These are phyloP conservation scores for Alternaria atra DNA, from an alignment of 2,329 filamentous ascomycete species.

Conservation along the genomic window DNA sequence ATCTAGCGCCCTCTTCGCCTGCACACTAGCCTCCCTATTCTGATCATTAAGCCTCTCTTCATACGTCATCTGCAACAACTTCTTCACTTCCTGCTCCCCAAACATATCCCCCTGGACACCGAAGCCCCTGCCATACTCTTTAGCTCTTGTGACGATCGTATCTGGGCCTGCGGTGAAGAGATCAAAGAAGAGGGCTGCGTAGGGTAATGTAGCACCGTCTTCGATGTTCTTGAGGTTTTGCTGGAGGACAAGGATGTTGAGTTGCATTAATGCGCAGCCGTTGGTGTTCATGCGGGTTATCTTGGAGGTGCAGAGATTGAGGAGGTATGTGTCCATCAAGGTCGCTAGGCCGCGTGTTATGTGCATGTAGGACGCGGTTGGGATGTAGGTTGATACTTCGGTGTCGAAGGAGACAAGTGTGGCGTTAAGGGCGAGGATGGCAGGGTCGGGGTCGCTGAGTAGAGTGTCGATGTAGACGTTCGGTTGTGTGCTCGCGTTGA, in stretches of 20 bases:
- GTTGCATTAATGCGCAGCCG: constrained; percentile 85
- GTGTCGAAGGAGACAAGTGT: constrained; percentile 90
- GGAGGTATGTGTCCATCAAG: constrained; percentile 81
- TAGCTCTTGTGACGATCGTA: constrained; percentile 70
- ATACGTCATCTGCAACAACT: constrained; percentile 53
- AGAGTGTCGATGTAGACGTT: constrained; percentile 66
- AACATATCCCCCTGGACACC: constrained; percentile 44
- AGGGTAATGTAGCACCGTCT: constrained; percentile 69
- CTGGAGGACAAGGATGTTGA: constrained; percentile 94
- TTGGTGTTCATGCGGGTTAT: constrained; percentile 84
- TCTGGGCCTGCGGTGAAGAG: constrained; percentile 73
- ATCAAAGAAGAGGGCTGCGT: constrained; percentile 73
- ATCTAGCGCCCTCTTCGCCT: constrained; percentile 73
- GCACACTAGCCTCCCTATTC: constrained; percentile 70
- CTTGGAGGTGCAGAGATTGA: constrained; percentile 68
- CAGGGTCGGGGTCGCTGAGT: constrained; percentile 78
- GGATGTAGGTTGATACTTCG: constrained; percentile 76
- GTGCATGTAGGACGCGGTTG: constrained; percentile 72
- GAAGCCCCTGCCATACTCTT: constrained; percentile 50
- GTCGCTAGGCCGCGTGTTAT: constrained; percentile 78
- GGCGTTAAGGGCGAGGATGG: constrained; percentile 83
- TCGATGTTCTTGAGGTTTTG: constrained; percentile 97
- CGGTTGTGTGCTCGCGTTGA: constrained; percentile 64
- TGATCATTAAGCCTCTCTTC: constrained; percentile 66
- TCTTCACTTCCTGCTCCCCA: constrained; percentile 52